Evolutionary conservation across 2,329 filamentous ascomycete genomes (phyloP).

Genomic region (Purpureocillium takamizusanense): DNA sequence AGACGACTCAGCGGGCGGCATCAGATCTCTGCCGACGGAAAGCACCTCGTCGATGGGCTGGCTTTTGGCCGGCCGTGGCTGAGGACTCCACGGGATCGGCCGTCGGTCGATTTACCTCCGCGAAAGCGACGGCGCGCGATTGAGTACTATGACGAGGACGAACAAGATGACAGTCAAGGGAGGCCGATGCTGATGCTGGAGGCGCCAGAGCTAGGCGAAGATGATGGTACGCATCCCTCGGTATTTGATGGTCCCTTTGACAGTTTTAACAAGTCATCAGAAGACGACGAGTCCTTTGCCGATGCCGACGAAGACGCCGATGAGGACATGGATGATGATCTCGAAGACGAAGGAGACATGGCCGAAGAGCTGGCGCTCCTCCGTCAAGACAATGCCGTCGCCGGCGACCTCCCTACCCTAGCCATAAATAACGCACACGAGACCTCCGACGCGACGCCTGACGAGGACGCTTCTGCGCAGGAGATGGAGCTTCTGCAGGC

Average conservation of each 20-base stretch:
- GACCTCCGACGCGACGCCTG: neutral
- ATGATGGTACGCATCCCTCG: constrained; percentile 1
- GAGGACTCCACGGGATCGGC: constrained; percentile 49
- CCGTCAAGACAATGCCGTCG: constrained; percentile 26
- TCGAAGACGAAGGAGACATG: constrained; percentile 7
- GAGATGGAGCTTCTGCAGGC: constrained; percentile 24
- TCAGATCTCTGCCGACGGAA: constrained; percentile 72
- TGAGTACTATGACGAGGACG: constrained; percentile 28
- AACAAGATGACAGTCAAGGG: constrained; percentile 24
- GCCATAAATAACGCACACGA: neutral
- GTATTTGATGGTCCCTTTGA: too few relatives aligned
- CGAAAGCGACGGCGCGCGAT: constrained; percentile 54
- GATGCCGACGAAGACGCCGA: constrained; percentile 22
- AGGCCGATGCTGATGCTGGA: constrained; percentile 20
- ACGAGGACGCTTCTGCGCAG: constrained; percentile 14
- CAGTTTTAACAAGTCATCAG: neutral
- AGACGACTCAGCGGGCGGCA: constrained; percentile 67
- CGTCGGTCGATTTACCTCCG: constrained; percentile 62
- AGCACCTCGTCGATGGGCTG: constrained; percentile 75
- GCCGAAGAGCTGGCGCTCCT: constrained; percentile 34
- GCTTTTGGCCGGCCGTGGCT: constrained; percentile 71
- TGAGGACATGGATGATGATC: constrained; percentile 23
- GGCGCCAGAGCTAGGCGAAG: constrained; percentile 11
- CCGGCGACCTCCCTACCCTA: constrained; percentile 7
- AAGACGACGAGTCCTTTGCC: neutral